These are phyloP conservation scores for Viola pubescens DNA, from an alignment of 441 rosid species.

Conservation along the genomic window DNA sequence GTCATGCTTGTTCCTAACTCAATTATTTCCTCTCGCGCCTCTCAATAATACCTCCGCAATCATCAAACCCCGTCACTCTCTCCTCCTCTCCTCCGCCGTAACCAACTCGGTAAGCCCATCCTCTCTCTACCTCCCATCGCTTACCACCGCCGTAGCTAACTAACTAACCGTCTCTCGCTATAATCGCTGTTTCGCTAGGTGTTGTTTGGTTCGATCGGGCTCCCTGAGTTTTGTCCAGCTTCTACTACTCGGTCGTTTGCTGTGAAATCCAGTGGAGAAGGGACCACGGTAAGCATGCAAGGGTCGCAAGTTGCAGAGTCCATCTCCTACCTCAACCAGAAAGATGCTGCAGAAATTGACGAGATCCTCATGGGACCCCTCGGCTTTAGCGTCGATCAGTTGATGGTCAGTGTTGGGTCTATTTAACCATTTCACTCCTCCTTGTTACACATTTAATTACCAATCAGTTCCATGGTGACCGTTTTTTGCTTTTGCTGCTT, in stretches of 20 bases:
- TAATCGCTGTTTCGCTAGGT: slow-evolving; percentile 7
- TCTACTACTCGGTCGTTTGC: slow-evolving; percentile 29
- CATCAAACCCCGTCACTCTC: slow-evolving; percentile 14
- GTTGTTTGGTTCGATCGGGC: slow-evolving; percentile 16
- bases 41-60: slow-evolving; percentile 11
- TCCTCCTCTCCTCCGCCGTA: slow-evolving; percentile 4
- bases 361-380: slow-evolving; percentile 93
- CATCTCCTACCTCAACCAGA: slow-evolving; percentile 60
- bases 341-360: slow-evolving; percentile 78
- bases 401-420: slow-evolving; percentile 50
- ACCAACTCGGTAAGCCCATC: slow-evolving; percentile 12
- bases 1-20: slow-evolving; percentile 36
- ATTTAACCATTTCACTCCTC: not conserved
- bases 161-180: not conserved
- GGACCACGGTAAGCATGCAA: slow-evolving; percentile 18
- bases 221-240: not conserved
- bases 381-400: slow-evolving; percentile 85
- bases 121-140: slow-evolving; percentile 4
- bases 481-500: not conserved
- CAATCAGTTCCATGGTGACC: not conserved
- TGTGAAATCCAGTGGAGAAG: slow-evolving; percentile 23
- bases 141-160: not conserved
- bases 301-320: slow-evolving; percentile 23
- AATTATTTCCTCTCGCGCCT: slow-evolving; percentile 18
- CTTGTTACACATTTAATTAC: not conserved